Conservation (phyloP, 495 filamentous ascomycete species). For the Penicillium ucsense region DNA sequence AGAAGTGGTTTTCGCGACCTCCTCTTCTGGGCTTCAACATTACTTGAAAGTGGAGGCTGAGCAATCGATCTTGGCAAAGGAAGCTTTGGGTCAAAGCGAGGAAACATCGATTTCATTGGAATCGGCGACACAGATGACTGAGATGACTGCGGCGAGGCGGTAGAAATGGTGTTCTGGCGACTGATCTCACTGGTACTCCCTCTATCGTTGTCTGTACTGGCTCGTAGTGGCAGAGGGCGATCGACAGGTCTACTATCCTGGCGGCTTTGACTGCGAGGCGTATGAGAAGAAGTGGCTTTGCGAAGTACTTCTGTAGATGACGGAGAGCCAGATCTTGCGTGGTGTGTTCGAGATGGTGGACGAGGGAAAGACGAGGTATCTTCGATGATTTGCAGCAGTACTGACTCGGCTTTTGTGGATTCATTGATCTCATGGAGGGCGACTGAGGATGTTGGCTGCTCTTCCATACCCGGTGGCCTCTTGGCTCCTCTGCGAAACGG, state of each 20-base stretch:
- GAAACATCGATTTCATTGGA: constrained; percentile 66
- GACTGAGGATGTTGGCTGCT: constrained; percentile 21
- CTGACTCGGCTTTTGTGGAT: constrained; percentile 25
- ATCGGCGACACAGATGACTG: constrained; percentile 23
- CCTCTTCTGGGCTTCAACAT: constrained; percentile 26
- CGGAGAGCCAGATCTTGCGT: constrained; percentile 12
- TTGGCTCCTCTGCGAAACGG: constrained; percentile 24
- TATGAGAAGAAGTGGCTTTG: constrained; percentile 12
- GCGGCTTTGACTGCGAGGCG: constrained; percentile 15
- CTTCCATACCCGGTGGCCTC: constrained; percentile 18
- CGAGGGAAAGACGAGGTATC: constrained; percentile 25
- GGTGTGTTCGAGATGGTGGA: constrained; percentile 12
- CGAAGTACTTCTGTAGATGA: constrained; percentile 7
- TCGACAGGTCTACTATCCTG: constrained; percentile 8
- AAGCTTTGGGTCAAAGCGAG: constrained; percentile 64
- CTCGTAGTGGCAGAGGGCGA: constrained; percentile 9
- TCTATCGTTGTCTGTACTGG: neutral
- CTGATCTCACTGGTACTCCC: constrained; percentile 6
- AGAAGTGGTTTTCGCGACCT: constrained; percentile 28
- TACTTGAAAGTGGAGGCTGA: constrained; percentile 43
- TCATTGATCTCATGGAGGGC: constrained; percentile 28
- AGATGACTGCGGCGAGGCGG: constrained; percentile 22
- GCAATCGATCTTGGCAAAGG: constrained; percentile 61
- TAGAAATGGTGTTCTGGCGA: constrained; percentile 19
- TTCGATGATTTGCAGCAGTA: constrained; percentile 32